Base-by-base conservation (phyloP, 2,329 filamentous ascomycete genomes). In the Verticillium tricorpus region DNA sequence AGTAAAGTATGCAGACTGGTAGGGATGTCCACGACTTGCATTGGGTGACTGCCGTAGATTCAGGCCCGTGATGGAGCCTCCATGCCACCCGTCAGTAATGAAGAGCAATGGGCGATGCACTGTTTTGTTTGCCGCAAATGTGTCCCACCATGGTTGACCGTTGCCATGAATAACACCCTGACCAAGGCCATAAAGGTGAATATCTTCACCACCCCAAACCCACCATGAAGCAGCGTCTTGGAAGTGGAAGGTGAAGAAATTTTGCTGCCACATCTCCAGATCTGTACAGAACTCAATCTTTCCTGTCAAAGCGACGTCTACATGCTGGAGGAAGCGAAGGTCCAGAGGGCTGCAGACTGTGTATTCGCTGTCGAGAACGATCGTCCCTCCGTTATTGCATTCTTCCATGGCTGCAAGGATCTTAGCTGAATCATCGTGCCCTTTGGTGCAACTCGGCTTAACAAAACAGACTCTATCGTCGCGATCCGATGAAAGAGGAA, bases 151-250 rank as follows among this genome's bases (percentile, higher is more conserved):
- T 1, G 79, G 79, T 67, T 88, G 85, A 0, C 85, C 86, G 60
- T 85, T 87, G 17, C 88, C 88, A 67, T 89, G 81, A 8, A 89
- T 66, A 5, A 62, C 56, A 19, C 67, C 66, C 6, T 58, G 55
- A 15, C 65, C 66, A 17, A 83, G 85, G 0, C 88, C 89, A 63
- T 89, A 91, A 55, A 91, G 81, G 61, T 89, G 87, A 17, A 91
- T 65, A 25, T 74, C 71, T 34, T 70, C 61, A 17, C 72, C 72
- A 2, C 72, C 72, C 54, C 71, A 65, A 56, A 69, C 68, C 72
- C 72, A 74, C 58, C 72, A 72, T 2, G 67, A 66, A 0, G 84
- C 72, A 85, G 83, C 82, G 63, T 90, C 89, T 67, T 91, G 89
- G 73, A 85, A 91, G 7, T 75, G 77, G 22, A 87, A 85, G 60